Base-by-base conservation (phyloP, 2,329 filamentous ascomycete species). In the Sphaerulina musiva region DNA sequence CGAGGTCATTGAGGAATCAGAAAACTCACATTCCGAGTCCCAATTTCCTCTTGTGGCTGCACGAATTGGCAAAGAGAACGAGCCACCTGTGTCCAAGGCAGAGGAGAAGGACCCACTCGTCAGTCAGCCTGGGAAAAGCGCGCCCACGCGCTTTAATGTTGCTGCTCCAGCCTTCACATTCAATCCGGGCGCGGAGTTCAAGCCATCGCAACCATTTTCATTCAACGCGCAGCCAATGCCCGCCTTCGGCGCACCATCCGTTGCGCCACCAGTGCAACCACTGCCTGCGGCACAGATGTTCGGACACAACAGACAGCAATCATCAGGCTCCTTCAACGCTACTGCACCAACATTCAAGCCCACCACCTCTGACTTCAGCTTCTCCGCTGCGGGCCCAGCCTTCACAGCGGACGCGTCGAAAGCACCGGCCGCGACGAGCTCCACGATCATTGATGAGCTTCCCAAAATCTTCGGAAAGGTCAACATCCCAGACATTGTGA, bases 121-220 rank as follows among this genome's bases (percentile, higher is more conserved):
- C 39, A 62, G 59, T 23, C 57, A 57, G 17, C 53, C 57, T 29
- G 60, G 63, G 49, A 66, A 63, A 58, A 66, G 56, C 42, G 39
- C 54, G 29, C 54, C 57, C 14, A 89, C 89, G 0, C 91, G 85
- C 62, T 80, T 97, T 62, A 97, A 97, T 64, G 90, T 95, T 31
- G 82, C 86, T 58, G 92, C 92, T 0, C 87, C 90, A 45, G 89
- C 93, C 66, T 96, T 96, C 76, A 89, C 85, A 63, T 92, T 92
- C 71, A 79, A 85, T 52, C 80, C 81, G 6, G 70, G 70, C 36
- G 73, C 73, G 12, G 73, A 76, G 2, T 81, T 81, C 62, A 73
- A 72, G 42, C 57, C 49, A 58, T 67, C 43, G 68, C 53, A 56
- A 26, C 45, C 53, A 45, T 53, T 60, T 51, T 48, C 55, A 10